A percentile compares a stretch with the other conserved stretches of the same genome.
Conservation (phyloP, 2,329 filamentous ascomycete genomes). For the Colletotrichum zoysiae region DNA sequence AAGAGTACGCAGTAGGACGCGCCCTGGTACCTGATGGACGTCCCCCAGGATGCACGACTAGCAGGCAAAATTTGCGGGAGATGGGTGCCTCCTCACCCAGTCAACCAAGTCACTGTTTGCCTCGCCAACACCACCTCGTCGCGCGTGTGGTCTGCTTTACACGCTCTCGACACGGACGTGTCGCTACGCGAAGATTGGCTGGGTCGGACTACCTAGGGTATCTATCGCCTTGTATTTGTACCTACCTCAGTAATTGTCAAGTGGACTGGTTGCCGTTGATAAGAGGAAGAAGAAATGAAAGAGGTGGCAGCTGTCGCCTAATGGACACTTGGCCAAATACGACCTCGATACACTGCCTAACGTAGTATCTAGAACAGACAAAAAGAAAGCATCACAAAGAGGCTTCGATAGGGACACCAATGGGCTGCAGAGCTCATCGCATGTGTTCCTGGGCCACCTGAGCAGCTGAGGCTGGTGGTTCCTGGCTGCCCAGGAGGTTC, state of each 20-base stretch:
- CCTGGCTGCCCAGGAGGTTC: not conserved
- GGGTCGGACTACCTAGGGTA: too few species aligned
- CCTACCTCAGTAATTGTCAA: too few species aligned
- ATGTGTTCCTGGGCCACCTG: constrained; percentile 20
- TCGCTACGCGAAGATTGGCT: constrained; percentile 34
- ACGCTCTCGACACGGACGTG: constrained; percentile 30
- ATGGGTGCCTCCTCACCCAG: constrained; percentile 28
- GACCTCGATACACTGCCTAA: too few species aligned
- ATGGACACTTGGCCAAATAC: not conserved
- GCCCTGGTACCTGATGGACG: constrained; percentile 24
- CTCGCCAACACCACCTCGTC: constrained; percentile 23
- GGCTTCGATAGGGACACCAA: constrained; percentile 27
- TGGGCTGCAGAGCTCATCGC: constrained; percentile 31
- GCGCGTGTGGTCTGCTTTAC: constrained; percentile 30
- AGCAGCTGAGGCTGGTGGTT: constrained; percentile 29
- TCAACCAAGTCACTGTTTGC: constrained; percentile 33
- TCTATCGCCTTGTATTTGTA: too few species aligned
- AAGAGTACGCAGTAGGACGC: constrained; percentile 18
- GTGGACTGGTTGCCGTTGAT: not conserved
- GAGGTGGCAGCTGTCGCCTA: not conserved
- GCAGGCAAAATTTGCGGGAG: constrained; percentile 20
- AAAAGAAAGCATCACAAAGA: constrained; percentile 16
- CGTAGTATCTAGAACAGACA: too few species aligned
- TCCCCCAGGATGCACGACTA: constrained; percentile 24
- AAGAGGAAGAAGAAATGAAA: not conserved